Percentiles rank a stretch among this genome's conserved stretches.
Conservation (phyloP, 305 asterid genomes). For the Fraxinus baroniana region DNA sequence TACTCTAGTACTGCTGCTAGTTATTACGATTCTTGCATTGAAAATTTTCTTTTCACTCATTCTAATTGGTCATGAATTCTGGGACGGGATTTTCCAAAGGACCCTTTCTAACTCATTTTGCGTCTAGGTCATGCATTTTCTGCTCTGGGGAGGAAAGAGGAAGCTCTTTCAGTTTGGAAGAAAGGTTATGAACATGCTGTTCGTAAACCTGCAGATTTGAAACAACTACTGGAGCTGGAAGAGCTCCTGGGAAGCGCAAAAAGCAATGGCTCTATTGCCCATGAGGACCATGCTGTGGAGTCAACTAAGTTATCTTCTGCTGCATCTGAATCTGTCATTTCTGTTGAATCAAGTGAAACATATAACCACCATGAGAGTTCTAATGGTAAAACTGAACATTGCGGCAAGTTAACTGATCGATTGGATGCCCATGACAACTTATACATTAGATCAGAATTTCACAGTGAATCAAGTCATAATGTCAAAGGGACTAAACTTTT, state of each 20-base stretch:
- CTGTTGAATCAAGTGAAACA: conserved; percentile 41
- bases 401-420: conserved; percentile 36
- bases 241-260: conserved; percentile 65
- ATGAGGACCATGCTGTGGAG: conserved; percentile 34
- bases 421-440: conserved; percentile 40
- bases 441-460: conserved; percentile 33
- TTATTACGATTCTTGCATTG: conserved; percentile 8
- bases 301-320: conserved; percentile 40
- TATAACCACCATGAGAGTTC: conserved; percentile 38
- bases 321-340: conserved; percentile 44
- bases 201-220: conserved; percentile 78
- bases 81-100: conserved; percentile 12
- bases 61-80: conserved; percentile 12
- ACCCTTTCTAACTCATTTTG: conserved; percentile 26
- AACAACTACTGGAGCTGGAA: conserved; percentile 83
- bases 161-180: conserved; percentile 86
- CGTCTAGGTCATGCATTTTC: conserved; percentile 75
- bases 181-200: conserved; percentile 79
- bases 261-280: conserved; percentile 38
- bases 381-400: conserved; percentile 43
- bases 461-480: conserved; percentile 16
- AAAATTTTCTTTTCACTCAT: conserved; percentile 13
- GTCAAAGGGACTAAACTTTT: conserved; percentile 19
- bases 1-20: conserved; percentile 1
- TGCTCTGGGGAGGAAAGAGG: conserved; percentile 80